These are phyloP conservation scores for Lecanicillium sp. DNA, from an alignment of 2,329 filamentous ascomycete species.

Conservation along the genomic window DNA sequence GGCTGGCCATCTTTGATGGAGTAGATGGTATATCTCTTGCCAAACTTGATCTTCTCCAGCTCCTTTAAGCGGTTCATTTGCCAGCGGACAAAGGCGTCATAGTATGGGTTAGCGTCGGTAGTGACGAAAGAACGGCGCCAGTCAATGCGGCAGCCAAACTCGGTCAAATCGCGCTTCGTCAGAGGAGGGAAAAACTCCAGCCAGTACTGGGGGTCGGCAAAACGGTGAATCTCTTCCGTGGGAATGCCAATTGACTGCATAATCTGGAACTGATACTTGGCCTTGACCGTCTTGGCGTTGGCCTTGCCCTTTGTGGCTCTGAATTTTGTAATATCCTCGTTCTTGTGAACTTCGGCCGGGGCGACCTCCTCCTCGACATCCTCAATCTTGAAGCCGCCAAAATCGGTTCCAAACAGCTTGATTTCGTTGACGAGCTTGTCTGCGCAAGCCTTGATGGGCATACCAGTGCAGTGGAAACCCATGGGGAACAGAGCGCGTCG, in stretches of 20 bases:
- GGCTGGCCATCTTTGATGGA: constrained; percentile 36
- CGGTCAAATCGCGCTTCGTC: constrained; percentile 64
- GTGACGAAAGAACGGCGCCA: constrained; percentile 92
- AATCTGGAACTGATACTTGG: constrained; percentile 95
- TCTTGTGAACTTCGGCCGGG: constrained; percentile 55
- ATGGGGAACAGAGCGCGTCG: constrained; percentile 82
- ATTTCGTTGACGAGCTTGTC: constrained; percentile 92
- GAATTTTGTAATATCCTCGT: constrained; percentile 87
- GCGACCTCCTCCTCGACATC: constrained; percentile 38
- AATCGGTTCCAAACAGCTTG: constrained; percentile 78
- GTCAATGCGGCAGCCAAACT: constrained; percentile 80
- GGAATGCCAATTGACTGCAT: constrained; percentile 89
- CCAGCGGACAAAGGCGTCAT: constrained; percentile 92
- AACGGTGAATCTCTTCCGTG: constrained; percentile 81
- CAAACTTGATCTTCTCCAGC: constrained; percentile 86
- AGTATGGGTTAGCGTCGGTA: constrained; percentile 94
- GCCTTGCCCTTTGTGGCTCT: constrained; percentile 88
- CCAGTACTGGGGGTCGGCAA: constrained; percentile 88
- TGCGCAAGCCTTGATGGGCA: constrained; percentile 96
- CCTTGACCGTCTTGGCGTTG: constrained; percentile 78
- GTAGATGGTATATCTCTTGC: constrained; percentile 89
- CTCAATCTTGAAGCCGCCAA: constrained; percentile 66
- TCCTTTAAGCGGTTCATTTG: constrained; percentile 92
- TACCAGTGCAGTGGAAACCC: constrained; percentile 87
- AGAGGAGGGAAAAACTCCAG: constrained; percentile 70